Evolutionary conservation across 257 asterid species (phyloP).

Genomic region (Capsicum pubescens): DNA sequence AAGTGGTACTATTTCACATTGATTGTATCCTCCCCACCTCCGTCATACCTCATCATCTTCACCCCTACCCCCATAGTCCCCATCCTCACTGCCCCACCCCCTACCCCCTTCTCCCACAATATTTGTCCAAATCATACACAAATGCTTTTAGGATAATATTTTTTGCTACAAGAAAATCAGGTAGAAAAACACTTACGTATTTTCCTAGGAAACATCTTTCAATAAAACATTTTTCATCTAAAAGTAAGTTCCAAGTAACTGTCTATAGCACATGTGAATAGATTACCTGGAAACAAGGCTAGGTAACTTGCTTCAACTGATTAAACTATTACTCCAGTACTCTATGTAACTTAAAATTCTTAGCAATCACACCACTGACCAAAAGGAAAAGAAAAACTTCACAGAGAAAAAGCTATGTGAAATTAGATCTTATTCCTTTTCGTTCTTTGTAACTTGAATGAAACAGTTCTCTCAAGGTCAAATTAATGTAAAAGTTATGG

Average conservation of each 20-base stretch:
- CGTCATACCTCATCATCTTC: too few relatives aligned
- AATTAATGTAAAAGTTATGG: constrained; percentile 7
- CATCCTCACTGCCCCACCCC: too few relatives aligned
- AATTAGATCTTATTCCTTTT: neutral
- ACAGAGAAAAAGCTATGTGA: neutral
- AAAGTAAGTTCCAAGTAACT: neutral
- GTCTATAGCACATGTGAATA: neutral
- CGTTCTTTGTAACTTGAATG: neutral
- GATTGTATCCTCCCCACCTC: too few relatives aligned
- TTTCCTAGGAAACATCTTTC: too few relatives aligned
- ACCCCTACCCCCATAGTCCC: too few relatives aligned
- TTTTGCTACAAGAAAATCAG: too few relatives aligned
- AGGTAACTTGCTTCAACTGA: neutral
- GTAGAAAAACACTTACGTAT: too few relatives aligned
- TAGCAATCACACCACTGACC: neutral
- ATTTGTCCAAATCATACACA: too few relatives aligned
- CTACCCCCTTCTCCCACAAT: too few relatives aligned
- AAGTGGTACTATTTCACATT: too few relatives aligned
- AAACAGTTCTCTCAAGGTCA: neutral
- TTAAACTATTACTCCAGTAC: neutral
- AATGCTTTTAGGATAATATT: too few relatives aligned
- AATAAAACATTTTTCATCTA: too few relatives aligned
- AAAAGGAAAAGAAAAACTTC: neutral
- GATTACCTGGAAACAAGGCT: neutral
- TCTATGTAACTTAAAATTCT: neutral